Evolutionary conservation across 495 filamentous ascomycete genomes (phyloP).

Genomic region (Letharia columbiana): DNA sequence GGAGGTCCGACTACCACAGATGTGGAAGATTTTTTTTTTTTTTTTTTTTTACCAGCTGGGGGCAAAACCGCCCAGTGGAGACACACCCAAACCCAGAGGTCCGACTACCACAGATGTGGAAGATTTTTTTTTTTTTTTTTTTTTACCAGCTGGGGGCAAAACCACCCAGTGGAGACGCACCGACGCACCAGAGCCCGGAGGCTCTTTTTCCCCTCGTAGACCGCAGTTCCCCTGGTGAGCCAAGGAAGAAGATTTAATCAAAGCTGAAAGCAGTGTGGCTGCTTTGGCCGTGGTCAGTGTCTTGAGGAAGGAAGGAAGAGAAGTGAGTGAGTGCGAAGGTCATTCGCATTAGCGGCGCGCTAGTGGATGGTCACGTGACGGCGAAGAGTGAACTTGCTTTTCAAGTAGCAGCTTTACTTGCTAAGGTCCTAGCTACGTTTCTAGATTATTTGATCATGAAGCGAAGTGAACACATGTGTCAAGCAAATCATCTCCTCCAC

Average conservation of each 20-base stretch:
- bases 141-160: too few species aligned
- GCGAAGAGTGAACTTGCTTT: background rate
- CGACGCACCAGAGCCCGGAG: background rate
- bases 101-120: too few species aligned
- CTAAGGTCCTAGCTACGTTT: too few species aligned
- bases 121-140: too few species aligned
- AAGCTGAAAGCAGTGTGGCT: background rate
- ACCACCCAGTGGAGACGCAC: background rate
- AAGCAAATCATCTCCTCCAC: too few species aligned
- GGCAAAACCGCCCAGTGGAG: too few species aligned
- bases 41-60: too few species aligned
- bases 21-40: too few species aligned
- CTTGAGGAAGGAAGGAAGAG: background rate
- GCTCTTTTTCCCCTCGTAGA: background rate
- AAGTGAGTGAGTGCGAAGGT: background rate
- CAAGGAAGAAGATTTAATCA: background rate
- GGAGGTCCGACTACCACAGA: background rate
- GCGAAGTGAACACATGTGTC: too few species aligned
- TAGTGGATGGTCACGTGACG: background rate
- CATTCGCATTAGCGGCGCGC: background rate
- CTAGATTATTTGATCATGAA: too few species aligned
- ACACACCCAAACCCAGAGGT: background rate
- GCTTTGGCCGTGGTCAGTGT: background rate
- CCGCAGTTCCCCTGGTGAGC: background rate
- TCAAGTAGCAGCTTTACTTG: background rate